Evolutionary conservation across 345 rosid species (phyloP).

Genomic region (Theobroma cacao): DNA sequence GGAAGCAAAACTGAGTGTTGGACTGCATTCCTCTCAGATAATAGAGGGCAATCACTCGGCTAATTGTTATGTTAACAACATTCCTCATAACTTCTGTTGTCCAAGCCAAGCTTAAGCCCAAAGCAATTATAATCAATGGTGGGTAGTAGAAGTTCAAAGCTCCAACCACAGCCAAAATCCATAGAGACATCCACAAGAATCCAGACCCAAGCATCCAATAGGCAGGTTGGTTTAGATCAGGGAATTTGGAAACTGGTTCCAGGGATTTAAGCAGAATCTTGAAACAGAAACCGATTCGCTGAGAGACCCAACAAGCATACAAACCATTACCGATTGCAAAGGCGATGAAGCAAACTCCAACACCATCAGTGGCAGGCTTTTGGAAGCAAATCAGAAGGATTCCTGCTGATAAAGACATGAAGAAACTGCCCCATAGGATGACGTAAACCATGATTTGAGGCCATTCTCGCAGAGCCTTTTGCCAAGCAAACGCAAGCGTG

Average conservation of each 20-base stretch:
- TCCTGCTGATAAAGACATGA: conserved; percentile 76
- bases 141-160: conserved; percentile 65
- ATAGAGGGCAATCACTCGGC: conserved; percentile 71
- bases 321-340: conserved; percentile 86
- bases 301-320: conserved; percentile 90
- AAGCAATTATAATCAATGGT: conserved; percentile 50
- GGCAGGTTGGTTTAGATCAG: conserved; percentile 70
- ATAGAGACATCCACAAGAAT: conserved; percentile 94
- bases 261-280: conserved; percentile 61
- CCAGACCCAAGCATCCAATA: conserved; percentile 85
- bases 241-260: conserved; percentile 70
- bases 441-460: conserved; percentile 83
- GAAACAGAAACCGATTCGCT: conserved; percentile 53
- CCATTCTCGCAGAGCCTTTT: conserved; percentile 72
- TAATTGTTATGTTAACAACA: conserved; percentile 75
- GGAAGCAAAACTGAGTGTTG: conserved; percentile 80
- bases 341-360: conserved; percentile 73
- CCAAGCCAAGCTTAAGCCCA: conserved; percentile 71
- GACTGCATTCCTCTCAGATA: conserved; percentile 93
- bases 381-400: conserved; percentile 93
- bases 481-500: conserved; percentile 83
- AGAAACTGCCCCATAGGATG: conserved; percentile 76
- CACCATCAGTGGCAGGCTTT: conserved; percentile 71
- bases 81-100: conserved; percentile 95
- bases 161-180: conserved; percentile 90